phyloP scores from a whole-genome alignment of 2,329 filamentous ascomycete genomes.

The Fusarium avenaceum region DNA sequence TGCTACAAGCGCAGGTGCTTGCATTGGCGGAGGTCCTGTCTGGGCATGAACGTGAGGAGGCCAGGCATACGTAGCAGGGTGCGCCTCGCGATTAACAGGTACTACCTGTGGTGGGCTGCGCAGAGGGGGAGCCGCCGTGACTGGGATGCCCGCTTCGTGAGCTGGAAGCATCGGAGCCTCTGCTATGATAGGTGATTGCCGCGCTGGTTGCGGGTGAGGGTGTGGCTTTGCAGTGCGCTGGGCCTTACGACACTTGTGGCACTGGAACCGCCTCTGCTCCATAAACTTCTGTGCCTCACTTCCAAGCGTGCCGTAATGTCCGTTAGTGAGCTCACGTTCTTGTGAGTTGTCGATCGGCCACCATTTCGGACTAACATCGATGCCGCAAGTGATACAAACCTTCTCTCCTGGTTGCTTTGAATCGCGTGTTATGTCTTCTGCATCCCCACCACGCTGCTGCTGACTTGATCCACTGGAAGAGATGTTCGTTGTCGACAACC shows the following conservation, averaged over 20 bases:
- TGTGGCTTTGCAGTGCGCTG: constrained; percentile 60
- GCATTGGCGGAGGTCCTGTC: constrained; percentile 42
- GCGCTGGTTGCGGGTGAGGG: constrained; percentile 42
- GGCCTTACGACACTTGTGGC: constrained; percentile 78
- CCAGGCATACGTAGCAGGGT: constrained; percentile 46
- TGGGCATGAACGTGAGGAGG: constrained; percentile 45
- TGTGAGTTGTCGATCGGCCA: constrained; percentile 70
- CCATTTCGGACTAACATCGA: constrained; percentile 82
- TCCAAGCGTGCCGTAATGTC: constrained; percentile 64
- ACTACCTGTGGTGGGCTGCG: constrained; percentile 50
- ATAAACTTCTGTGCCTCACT: constrained; percentile 71
- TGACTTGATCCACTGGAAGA: constrained; percentile 41
- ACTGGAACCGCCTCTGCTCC: constrained; percentile 75
- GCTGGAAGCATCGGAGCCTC: constrained; percentile 41
- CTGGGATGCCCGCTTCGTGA: constrained; percentile 37
- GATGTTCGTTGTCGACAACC: constrained; percentile 67
- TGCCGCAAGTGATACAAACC: constrained; percentile 73
- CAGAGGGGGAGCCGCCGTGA: constrained; percentile 43
- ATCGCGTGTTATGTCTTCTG: constrained; percentile 46
- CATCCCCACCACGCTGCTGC: constrained; percentile 46
- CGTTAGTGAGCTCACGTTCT: constrained; percentile 66
- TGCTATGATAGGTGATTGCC: constrained; percentile 37
- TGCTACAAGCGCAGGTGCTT: constrained; percentile 43
- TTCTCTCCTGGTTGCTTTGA: constrained; percentile 62
- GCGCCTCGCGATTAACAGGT: constrained; percentile 47